phyloP scores from a whole-genome alignment of 1,284 basidiomycete species.

The Apiotrichum sp. region DNA sequence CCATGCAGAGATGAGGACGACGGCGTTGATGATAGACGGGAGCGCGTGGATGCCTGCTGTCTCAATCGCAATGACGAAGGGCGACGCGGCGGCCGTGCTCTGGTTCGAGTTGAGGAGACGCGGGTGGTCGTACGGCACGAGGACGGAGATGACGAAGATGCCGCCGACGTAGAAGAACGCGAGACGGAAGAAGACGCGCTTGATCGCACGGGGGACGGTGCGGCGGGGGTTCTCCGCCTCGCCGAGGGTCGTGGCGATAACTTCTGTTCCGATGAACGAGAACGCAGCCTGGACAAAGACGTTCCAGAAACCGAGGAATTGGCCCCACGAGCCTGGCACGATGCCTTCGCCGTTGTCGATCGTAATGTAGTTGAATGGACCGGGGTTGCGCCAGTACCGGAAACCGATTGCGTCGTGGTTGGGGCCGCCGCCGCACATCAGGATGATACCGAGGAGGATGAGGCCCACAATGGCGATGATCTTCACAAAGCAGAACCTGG shows the following conservation, averaged over 20 bases:
- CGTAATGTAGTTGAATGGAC: slow-evolving; percentile 34
- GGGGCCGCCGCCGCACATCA: slow-evolving; percentile 52
- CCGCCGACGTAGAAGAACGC: slow-evolving; percentile 59
- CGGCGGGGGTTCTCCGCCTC: slow-evolving; percentile 58
- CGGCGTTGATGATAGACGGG: slow-evolving; percentile 62
- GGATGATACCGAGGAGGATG: slow-evolving; percentile 57
- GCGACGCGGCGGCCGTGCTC: slow-evolving; percentile 61
- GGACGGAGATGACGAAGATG: slow-evolving; percentile 61
- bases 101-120: slow-evolving; percentile 52
- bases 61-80: slow-evolving; percentile 66
- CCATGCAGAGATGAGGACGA: slow-evolving; percentile 52
- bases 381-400: slow-evolving; percentile 49
- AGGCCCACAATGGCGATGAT: slow-evolving; percentile 62
- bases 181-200: slow-evolving; percentile 69
- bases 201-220: slow-evolving; percentile 69
- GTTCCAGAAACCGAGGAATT: slow-evolving; percentile 25
- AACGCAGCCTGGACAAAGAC: slow-evolving; percentile 9
- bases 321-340: slow-evolving; percentile 48
- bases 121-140: slow-evolving; percentile 62
- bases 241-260: slow-evolving; percentile 46
- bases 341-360: slow-evolving; percentile 12
- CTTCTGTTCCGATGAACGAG: slow-evolving; percentile 28
- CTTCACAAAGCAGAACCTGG: slow-evolving; percentile 59
- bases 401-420: slow-evolving; percentile 44
- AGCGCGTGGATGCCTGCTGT: slow-evolving; percentile 55